phyloP scores from a whole-genome alignment of 2,329 filamentous ascomycete species.

The Mycosphaerella sp. region DNA sequence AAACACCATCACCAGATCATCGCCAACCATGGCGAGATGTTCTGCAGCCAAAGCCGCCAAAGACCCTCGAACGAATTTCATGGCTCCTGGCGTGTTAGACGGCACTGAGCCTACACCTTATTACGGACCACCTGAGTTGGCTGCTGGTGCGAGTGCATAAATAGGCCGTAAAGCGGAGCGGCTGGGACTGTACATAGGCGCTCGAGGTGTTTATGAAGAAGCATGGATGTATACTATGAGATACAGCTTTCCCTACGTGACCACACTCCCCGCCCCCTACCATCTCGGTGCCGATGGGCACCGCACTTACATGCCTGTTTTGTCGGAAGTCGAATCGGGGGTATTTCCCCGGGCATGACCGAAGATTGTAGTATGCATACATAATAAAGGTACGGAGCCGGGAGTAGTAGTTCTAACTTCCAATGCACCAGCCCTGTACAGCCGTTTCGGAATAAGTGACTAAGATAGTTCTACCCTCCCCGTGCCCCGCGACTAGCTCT shows the following conservation, averaged over 20 bases:
- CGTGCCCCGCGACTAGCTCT: no score
- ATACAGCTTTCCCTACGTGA: conserved; percentile 13
- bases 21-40: conserved; percentile 96
- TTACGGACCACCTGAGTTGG: conserved; percentile 33
- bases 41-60: conserved; percentile 75
- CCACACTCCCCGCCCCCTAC: not conserved
- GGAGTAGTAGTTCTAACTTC: no score
- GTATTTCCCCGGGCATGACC: no score
- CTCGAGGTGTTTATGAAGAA: conserved; percentile 16
- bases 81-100: conserved; percentile 43
- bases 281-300: no score
- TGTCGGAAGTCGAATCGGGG: no score
- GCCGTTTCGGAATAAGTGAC: no score
- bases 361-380: no score
- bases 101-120: conserved; percentile 29
- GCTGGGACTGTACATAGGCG: conserved; percentile 18
- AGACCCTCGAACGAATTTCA: conserved; percentile 47
- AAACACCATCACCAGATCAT: conserved; percentile 93
- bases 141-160: conserved; percentile 23
- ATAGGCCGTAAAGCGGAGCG: not conserved
- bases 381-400: no score
- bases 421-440: no score
- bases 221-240: conserved; percentile 16
- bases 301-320: no score
- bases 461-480: no score